Conservation (phyloP, 1,284 basidiomycete species). For the Fistulina hepatica region DNA sequence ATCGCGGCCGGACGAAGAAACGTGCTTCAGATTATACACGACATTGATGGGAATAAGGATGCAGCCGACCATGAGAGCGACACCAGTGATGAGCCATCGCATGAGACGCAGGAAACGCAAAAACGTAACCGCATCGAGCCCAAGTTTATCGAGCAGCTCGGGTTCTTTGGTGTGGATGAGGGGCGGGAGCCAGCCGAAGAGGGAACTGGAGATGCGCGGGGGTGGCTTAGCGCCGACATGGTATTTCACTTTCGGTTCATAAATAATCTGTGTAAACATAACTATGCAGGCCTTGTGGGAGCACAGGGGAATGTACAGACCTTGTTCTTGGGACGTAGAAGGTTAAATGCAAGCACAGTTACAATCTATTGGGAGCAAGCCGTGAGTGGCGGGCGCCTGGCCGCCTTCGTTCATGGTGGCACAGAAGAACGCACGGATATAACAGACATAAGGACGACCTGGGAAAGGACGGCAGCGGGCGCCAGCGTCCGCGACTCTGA, state of each 20-base stretch:
- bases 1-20: conserved; percentile 40
- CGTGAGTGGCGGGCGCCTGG: conserved; percentile 3
- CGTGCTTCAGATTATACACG: conserved; percentile 50
- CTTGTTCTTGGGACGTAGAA: conserved; percentile 65
- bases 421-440: conserved; percentile 42
- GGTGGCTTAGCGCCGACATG: conserved; percentile 72
- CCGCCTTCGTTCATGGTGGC: too few species aligned
- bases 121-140: conserved; percentile 88
- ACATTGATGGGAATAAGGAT: conserved; percentile 77
- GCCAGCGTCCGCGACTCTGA: conserved; percentile 48
- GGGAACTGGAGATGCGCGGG: conserved; percentile 69
- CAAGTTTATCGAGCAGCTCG: conserved; percentile 82
- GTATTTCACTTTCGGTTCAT: conserved; percentile 71
- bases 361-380: conserved; percentile 23
- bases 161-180: conserved; percentile 78
- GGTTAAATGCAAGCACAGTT: conserved; percentile 50
- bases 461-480: conserved; percentile 75
- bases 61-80: conserved; percentile 58
- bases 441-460: conserved; percentile 63
- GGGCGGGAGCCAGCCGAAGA: conserved; percentile 86
- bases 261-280: conserved; percentile 32
- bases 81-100: conserved; percentile 62
- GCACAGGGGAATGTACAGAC: conserved; percentile 21
- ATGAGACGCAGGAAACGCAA: conserved; percentile 89
- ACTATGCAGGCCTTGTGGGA: background rate